Evolutionary conservation across 306 rosid genomes (phyloP).

Genomic region (Abrus pulchellus): DNA sequence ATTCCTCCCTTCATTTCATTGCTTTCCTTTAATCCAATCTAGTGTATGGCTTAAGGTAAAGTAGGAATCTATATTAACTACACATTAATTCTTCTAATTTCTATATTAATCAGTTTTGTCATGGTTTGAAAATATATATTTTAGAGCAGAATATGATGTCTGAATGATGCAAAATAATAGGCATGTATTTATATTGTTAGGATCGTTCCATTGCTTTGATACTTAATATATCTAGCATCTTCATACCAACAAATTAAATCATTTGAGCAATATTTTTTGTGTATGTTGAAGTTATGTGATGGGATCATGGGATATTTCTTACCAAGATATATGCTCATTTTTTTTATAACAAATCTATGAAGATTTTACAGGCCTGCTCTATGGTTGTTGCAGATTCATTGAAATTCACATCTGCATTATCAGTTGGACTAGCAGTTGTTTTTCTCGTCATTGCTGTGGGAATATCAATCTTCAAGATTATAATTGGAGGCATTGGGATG

Average conservation of each 20-base stretch:
- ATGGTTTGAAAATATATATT: not conserved
- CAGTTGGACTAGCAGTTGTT: constrained; percentile 82
- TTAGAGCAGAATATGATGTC: not conserved
- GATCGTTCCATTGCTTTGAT: not conserved
- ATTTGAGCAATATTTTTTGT: not conserved
- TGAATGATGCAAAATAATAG: not conserved
- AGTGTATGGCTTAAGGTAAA: constrained; percentile 10
- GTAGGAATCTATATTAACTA: not conserved
- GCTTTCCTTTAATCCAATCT: not conserved
- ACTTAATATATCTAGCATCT: not conserved
- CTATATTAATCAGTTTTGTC: not conserved
- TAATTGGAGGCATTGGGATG: constrained; percentile 74
- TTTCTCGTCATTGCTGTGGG: constrained; percentile 90
- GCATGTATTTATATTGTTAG: not conserved
- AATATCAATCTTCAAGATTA: constrained; percentile 75
- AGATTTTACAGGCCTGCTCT: constrained; percentile 30
- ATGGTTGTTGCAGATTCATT: constrained; percentile 84
- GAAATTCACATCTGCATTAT: constrained; percentile 86
- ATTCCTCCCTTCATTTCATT: not conserved
- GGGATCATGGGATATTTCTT: constrained; percentile 15
- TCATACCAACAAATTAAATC: not conserved
- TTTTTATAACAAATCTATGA: constrained; percentile 12
- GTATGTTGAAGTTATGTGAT: constrained; percentile 24
- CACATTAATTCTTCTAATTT: constrained; percentile 1
- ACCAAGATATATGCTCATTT: not conserved